phyloP scores from a whole-genome alignment of 75 land plant species.

The Pseudotsuga menziesii region DNA sequence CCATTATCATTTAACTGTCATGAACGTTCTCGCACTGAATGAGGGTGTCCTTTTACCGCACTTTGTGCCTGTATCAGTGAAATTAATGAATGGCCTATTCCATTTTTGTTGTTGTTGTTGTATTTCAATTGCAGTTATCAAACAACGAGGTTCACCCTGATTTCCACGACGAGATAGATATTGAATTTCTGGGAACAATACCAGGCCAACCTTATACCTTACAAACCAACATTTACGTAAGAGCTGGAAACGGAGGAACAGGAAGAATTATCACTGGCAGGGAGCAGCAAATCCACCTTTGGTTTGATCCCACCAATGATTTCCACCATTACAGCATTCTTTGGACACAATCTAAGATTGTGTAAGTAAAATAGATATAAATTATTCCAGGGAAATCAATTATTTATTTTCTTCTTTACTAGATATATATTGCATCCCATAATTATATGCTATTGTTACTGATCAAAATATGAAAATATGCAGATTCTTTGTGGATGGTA shows the following conservation, averaged over 20 bases:
- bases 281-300: slow-evolving; percentile 49
- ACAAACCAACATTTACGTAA: slow-evolving; percentile 54
- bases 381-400: too few species aligned
- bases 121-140: slow-evolving; percentile 14
- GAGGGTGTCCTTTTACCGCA: too few species aligned
- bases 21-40: too few species aligned
- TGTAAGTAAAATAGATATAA: slow-evolving; percentile 27
- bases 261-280: slow-evolving; percentile 32
- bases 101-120: too few species aligned
- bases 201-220: slow-evolving; percentile 43
- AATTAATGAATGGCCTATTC: too few species aligned
- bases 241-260: slow-evolving; percentile 9
- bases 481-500: slow-evolving; percentile 67
- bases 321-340: slow-evolving; percentile 63
- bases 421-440: too few species aligned
- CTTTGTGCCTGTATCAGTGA: too few species aligned
- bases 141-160: slow-evolving; percentile 20
- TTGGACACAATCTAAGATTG: slow-evolving; percentile 53
- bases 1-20: too few species aligned
- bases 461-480: neutral
- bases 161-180: slow-evolving; percentile 66
- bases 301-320: slow-evolving; percentile 63
- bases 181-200: slow-evolving; percentile 58
- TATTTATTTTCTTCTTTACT: too few species aligned
- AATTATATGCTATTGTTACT: too few species aligned